A percentile compares a stretch with the other conserved stretches of the same genome.
Conservation (phyloP, 257 asterid species). For the Solanum pimpinellifolium region DNA sequence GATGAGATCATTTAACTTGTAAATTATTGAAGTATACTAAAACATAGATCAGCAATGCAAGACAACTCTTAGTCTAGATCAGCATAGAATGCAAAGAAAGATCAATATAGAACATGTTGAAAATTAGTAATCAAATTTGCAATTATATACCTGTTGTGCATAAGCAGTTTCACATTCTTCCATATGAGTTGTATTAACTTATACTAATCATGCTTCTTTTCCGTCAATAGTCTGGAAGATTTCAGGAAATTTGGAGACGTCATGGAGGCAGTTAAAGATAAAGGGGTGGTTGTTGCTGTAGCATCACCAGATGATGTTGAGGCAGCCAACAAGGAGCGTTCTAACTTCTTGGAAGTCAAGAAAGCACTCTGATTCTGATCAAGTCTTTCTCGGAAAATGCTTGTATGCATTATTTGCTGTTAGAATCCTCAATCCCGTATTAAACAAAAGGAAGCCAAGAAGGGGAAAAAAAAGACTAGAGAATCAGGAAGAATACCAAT, state of each 20-base stretch:
- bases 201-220: neutral
- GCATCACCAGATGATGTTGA: constrained; percentile 81
- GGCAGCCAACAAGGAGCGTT: constrained; percentile 61
- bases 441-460: neutral
- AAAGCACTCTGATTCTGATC: constrained; percentile 49
- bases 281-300: constrained; percentile 81
- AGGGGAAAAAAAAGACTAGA: neutral
- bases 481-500: neutral
- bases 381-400: neutral
- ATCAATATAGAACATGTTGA: neutral
- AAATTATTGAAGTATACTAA: neutral
- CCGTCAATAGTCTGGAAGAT: constrained; percentile 46
- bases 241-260: constrained; percentile 84
- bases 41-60: neutral
- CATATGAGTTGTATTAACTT: neutral
- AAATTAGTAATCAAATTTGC: neutral
- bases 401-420: neutral
- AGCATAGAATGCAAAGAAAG: neutral
- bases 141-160: neutral
- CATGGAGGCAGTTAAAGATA: constrained; percentile 62
- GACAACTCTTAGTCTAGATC: neutral
- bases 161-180: neutral
- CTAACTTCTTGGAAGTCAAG: constrained; percentile 65
- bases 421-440: neutral
- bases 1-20: neutral